Evolutionary conservation across 768 basidiomycete species (phyloP).

Genomic region (Dioszegia aurantiaca): DNA sequence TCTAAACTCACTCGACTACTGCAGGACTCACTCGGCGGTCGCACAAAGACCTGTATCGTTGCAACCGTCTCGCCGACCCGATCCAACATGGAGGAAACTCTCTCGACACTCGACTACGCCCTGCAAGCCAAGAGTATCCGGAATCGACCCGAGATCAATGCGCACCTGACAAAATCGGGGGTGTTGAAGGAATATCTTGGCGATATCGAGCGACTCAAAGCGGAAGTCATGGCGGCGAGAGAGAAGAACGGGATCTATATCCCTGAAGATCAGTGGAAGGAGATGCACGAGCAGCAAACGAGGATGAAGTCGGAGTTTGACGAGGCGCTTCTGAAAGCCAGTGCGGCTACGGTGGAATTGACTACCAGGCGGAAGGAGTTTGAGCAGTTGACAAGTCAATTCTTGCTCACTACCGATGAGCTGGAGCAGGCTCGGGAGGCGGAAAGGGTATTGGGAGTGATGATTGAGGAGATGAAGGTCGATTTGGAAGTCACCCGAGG

Average conservation of each 20-base stretch:
- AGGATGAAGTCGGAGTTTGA: slow-evolving; percentile 70
- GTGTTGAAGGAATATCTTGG: slow-evolving; percentile 88
- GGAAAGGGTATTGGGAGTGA: slow-evolving; percentile 56
- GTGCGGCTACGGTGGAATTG: slow-evolving; percentile 75
- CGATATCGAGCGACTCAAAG: slow-evolving; percentile 89
- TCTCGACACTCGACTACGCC: slow-evolving; percentile 96
- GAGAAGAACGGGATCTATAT: slow-evolving; percentile 97
- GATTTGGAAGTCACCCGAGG: slow-evolving; percentile 63
- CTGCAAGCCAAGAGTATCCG: slow-evolving; percentile 90
- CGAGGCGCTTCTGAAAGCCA: slow-evolving; percentile 77
- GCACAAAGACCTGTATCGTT: slow-evolving; percentile 95
- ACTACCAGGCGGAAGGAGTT: slow-evolving; percentile 80
- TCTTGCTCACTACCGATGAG: slow-evolving; percentile 74
- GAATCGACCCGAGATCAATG: slow-evolving; percentile 93
- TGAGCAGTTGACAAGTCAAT: slow-evolving; percentile 76
- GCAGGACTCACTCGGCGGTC: slow-evolving; percentile 97
- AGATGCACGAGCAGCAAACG: slow-evolving; percentile 74
- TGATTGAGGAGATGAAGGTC: slow-evolving; percentile 59
- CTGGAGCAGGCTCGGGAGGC: slow-evolving; percentile 57
- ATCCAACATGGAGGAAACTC: slow-evolving; percentile 92
- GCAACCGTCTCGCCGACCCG: slow-evolving; percentile 93
- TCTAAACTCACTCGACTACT: slow-evolving; percentile 95
- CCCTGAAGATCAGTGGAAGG: slow-evolving; percentile 83
- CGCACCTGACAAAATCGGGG: slow-evolving; percentile 85
- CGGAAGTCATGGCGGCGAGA: slow-evolving; percentile 72